Conservation (phyloP, 768 basidiomycete genomes). For the Gymnopilus junonius region DNA sequence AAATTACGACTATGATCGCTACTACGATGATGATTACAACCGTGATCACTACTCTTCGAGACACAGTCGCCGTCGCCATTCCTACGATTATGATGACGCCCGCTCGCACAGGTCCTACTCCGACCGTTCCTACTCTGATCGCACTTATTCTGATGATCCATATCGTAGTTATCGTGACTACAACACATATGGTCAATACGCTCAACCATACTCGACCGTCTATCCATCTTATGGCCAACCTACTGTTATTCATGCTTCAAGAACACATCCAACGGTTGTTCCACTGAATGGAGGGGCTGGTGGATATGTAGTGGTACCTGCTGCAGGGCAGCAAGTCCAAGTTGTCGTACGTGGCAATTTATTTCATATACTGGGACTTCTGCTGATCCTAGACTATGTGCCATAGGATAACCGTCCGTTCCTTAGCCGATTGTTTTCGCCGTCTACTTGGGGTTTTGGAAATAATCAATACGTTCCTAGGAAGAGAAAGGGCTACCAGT, state of each 20-base stretch:
- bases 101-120: not conserved
- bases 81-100: not conserved
- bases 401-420: not conserved
- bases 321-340: not conserved
- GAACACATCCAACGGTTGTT: not conserved
- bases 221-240: not conserved
- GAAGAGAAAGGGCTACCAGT: not conserved
- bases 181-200: not conserved
- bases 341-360: not conserved
- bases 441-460: not conserved
- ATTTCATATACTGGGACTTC: not conserved
- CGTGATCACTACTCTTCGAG: not conserved
- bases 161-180: not conserved
- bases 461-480: not conserved
- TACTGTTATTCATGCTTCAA: not conserved
- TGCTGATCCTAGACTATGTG: not conserved
- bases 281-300: not conserved
- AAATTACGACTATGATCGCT: not conserved
- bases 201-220: not conserved
- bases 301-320: not conserved
- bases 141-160: not conserved
- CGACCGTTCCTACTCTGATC: not conserved
- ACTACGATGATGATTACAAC: not conserved
- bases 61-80: not conserved
- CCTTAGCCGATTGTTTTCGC: not conserved